Conservation (phyloP, 108 stramenopile genomes). For the Nitzschia sp. region DNA sequence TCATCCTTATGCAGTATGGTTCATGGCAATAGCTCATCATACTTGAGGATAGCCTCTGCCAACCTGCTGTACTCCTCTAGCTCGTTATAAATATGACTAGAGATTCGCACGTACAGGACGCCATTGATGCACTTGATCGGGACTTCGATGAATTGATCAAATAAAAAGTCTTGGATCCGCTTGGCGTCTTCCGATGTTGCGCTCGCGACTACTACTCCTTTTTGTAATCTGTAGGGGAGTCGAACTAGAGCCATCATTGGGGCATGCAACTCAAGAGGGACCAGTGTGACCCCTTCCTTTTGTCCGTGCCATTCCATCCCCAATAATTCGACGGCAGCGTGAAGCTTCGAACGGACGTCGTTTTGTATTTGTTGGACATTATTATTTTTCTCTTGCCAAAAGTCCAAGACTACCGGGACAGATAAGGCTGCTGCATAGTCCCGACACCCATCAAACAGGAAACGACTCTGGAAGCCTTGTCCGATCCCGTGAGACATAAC, state of each 20-base stretch:
- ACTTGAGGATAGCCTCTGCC: conserved; percentile 26
- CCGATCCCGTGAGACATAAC: conserved; percentile 69
- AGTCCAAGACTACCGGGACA: conserved; percentile 55
- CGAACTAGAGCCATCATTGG: conserved; percentile 71
- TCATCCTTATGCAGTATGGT: no score
- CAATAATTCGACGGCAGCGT: conserved; percentile 44
- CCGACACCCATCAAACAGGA: conserved; percentile 75
- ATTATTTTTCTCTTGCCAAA: conserved; percentile 37
- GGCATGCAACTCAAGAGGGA: conserved; percentile 45
- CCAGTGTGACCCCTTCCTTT: conserved; percentile 31
- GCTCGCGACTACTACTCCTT: not conserved
- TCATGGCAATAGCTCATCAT: not conserved
- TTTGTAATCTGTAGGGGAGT: conserved; percentile 33
- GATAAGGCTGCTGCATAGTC: conserved; percentile 66
- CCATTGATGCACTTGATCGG: conserved; percentile 72
- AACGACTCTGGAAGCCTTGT: conserved; percentile 68
- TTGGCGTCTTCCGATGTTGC: conserved; percentile 69
- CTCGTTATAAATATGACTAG: conserved; percentile 69
- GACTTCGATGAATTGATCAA: conserved; percentile 50
- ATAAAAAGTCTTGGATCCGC: conserved; percentile 62
- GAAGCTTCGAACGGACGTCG: conserved; percentile 36
- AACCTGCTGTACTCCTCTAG: conserved; percentile 54
- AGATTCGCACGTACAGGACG: conserved; percentile 57
- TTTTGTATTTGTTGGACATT: conserved; percentile 22
- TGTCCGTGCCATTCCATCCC: conserved; percentile 49